Base-by-base conservation (phyloP, 2,329 filamentous ascomycete species). In the Pezicula carpinea region DNA sequence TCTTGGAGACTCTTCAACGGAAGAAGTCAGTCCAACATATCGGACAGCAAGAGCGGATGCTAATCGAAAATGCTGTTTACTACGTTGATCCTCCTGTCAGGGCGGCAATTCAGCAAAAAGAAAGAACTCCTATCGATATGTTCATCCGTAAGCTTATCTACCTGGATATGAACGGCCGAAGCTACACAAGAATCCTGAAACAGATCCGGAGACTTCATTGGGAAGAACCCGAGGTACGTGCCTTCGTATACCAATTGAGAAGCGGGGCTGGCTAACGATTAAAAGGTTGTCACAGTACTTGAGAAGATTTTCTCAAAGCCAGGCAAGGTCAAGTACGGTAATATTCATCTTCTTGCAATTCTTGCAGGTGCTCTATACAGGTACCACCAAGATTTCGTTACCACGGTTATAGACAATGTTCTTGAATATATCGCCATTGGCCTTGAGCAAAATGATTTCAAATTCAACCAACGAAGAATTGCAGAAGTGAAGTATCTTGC, bases 11-110 rank as follows among this genome's bases (percentile, higher is more conserved):
- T 0, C 73, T 99, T 13, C 89, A 95, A 63, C 85, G 93, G 48
- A 99, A 99, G 73, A 99, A 99, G 69, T 83, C 87, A 6, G 91
- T 93, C 6, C 90, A 96, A 63, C 91, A 97, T 63, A 84, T 99
- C 48, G 92, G 91, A 13, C 89, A 96, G 59, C 89, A 95, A 58
- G 93, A 99, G 68, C 86, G 91, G 33, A 97, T 99, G 91, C 80
- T 97, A 23, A 93, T 99, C 48, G 93, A 99, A 66, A 99, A 99
- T 63, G 93, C 93, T 3, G 82, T 96, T 48, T 99, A 99, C 68
- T 97, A 96, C 58, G 93, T 99, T 47, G 93, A 97, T 60, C 93
- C 93, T 13, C 95, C 93, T 0, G 86, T 95, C 64, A 82, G 93
- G 51, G 87, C 91, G 26, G 91, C 93, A 0, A 96, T 99, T 46